Percentiles rank a stretch among this genome's conserved stretches.
These are phyloP conservation scores for Tagetes patula DNA, from an alignment of 129 eudicot species.

Conservation along the genomic window DNA sequence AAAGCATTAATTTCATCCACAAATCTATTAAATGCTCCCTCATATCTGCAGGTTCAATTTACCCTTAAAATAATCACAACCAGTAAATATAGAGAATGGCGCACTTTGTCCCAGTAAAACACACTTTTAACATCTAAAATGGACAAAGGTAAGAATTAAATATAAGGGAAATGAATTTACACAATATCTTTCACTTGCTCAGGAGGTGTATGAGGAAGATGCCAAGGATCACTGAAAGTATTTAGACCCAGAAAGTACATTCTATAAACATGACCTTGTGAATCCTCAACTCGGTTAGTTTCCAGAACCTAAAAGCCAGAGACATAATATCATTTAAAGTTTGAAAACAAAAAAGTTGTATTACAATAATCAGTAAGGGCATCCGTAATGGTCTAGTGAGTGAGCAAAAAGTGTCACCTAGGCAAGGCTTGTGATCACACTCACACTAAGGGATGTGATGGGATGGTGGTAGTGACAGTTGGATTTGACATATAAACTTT, in stretches of 20 bases:
- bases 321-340: background rate
- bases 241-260: constrained; percentile 93
- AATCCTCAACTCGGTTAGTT: constrained; percentile 95
- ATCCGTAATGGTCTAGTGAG: too few relatives aligned
- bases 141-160: background rate
- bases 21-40: constrained; percentile 84
- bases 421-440: too few relatives aligned
- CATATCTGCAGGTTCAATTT: constrained; percentile 60
- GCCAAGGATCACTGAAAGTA: constrained; percentile 91
- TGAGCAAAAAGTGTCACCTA: too few relatives aligned
- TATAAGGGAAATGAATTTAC: constrained; percentile 40
- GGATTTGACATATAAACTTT: too few relatives aligned
- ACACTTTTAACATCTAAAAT: constrained; percentile 9
- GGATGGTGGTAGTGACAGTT: too few relatives aligned
- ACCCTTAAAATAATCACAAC: background rate
- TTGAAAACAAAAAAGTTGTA: background rate
- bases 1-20: constrained; percentile 85
- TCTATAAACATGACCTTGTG: constrained; percentile 92
- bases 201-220: constrained; percentile 93
- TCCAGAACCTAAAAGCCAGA: constrained; percentile 70
- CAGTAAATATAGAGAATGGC: background rate
- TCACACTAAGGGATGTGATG: too few relatives aligned
- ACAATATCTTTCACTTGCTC: constrained; percentile 85
- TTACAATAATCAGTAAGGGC: background rate
- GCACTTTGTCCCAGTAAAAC: background rate